A percentile compares a stretch with the other conserved stretches of the same genome.
Evolutionary conservation across 2,329 filamentous ascomycete genomes (phyloP).

Genomic region (Ciborinia camelliae): DNA sequence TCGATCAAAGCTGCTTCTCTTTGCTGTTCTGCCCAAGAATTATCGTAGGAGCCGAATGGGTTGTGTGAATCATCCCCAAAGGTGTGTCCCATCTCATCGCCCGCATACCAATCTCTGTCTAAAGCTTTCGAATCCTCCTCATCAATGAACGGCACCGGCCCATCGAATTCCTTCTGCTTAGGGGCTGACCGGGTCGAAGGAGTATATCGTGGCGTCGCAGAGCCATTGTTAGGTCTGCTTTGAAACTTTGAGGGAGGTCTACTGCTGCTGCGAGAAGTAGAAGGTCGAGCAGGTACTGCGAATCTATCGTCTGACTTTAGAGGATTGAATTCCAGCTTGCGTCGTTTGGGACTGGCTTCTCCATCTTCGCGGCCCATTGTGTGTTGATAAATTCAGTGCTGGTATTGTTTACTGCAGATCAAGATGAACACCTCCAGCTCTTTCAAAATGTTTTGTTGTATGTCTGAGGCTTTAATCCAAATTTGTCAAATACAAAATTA

Average conservation of each 20-base stretch:
- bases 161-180: slow-evolving; percentile 57
- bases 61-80: slow-evolving; percentile 93
- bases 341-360: slow-evolving; percentile 56
- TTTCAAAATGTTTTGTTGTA: neutral
- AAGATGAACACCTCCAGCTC: neutral
- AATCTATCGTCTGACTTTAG: slow-evolving; percentile 55
- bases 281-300: slow-evolving; percentile 37
- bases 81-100: slow-evolving; percentile 78
- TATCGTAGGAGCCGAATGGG: slow-evolving; percentile 75
- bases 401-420: slow-evolving; percentile 1
- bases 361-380: slow-evolving; percentile 42
- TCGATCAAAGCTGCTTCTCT: slow-evolving; percentile 73
- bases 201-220: slow-evolving; percentile 37
- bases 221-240: slow-evolving; percentile 35
- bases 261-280: slow-evolving; percentile 26
- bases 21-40: slow-evolving; percentile 65
- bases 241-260: slow-evolving; percentile 41
- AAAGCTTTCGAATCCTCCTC: slow-evolving; percentile 71
- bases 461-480: neutral
- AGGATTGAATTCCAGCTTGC: slow-evolving; percentile 60
- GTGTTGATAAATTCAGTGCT: neutral
- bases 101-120: slow-evolving; percentile 90
- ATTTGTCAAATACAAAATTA: neutral
- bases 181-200: slow-evolving; percentile 41
- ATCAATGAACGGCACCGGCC: slow-evolving; percentile 56